Evolutionary conservation across 352 stramenopile species (phyloP).

Genomic region (Globisporangium nagaii): DNA sequence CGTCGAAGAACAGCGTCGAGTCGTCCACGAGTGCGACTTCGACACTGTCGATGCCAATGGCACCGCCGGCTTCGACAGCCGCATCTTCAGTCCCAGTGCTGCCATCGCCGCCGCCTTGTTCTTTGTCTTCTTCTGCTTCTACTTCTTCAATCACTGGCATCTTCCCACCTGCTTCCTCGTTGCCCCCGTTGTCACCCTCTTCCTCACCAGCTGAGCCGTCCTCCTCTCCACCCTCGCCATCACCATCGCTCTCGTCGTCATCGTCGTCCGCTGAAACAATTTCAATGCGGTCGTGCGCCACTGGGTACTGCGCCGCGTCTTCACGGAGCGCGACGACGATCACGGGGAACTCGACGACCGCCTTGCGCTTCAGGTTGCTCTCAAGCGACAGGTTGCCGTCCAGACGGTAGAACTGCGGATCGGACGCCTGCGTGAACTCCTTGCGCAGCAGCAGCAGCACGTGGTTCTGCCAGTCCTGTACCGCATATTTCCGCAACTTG

Average conservation of each 20-base stretch:
- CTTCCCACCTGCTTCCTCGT: background rate
- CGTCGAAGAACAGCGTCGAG: background rate
- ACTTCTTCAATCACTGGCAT: background rate
- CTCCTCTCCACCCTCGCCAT: slow-evolving; percentile 3
- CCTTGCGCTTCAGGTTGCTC: slow-evolving; percentile 74
- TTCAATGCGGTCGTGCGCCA: slow-evolving; percentile 70
- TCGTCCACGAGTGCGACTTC: background rate
- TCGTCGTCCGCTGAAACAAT: slow-evolving; percentile 18
- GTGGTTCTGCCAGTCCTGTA: slow-evolving; percentile 43
- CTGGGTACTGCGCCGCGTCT: slow-evolving; percentile 46
- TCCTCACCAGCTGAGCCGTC: background rate
- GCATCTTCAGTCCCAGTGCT: background rate
- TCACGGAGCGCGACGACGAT: slow-evolving; percentile 44
- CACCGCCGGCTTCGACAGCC: too few species aligned
- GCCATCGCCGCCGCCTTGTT: too few species aligned
- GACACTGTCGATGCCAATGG: background rate
- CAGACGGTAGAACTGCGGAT: slow-evolving; percentile 70
- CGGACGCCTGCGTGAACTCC: slow-evolving; percentile 64
- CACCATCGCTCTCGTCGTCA: too few species aligned
- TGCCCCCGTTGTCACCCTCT: slow-evolving; percentile 2
- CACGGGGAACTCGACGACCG: slow-evolving; percentile 75
- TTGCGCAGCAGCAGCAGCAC: slow-evolving; percentile 65
- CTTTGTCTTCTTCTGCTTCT: background rate
- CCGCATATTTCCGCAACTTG: slow-evolving; percentile 69
- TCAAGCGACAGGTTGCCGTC: slow-evolving; percentile 55